These are phyloP conservation scores for Leucosporidium scottii DNA, from an alignment of 768 basidiomycete species.

Conservation along the genomic window DNA sequence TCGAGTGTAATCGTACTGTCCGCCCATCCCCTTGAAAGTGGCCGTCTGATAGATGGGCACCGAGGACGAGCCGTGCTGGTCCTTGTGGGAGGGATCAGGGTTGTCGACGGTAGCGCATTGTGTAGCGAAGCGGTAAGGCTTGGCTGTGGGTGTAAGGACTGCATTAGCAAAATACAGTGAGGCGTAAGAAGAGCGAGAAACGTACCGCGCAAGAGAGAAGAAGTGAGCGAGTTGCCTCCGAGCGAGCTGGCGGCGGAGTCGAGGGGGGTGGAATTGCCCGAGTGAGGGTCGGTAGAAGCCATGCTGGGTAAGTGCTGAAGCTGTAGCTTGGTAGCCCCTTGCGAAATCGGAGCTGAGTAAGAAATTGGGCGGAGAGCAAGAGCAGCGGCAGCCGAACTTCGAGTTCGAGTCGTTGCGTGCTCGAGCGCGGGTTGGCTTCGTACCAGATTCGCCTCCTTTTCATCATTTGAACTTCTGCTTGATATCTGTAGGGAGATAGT, in stretches of 20 bases:
- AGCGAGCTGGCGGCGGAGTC: neutral
- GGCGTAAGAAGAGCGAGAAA: neutral
- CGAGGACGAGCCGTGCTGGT: slow-evolving; percentile 87
- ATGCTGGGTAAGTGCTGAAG: neutral
- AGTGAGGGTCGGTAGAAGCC: neutral
- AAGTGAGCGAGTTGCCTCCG: slow-evolving; percentile 18
- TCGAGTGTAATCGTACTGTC: slow-evolving; percentile 80
- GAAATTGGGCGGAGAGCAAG: too few relatives aligned
- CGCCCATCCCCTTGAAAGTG: slow-evolving; percentile 90
- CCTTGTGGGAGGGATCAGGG: slow-evolving; percentile 66
- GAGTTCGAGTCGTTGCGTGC: too few relatives aligned
- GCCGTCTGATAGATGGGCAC: slow-evolving; percentile 98
- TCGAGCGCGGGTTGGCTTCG: too few relatives aligned
- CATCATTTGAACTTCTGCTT: too few relatives aligned
- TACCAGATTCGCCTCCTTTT: too few relatives aligned
- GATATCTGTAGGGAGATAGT: too few relatives aligned
- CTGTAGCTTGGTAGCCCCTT: too few relatives aligned
- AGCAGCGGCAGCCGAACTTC: too few relatives aligned
- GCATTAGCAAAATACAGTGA: neutral
- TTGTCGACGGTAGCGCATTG: slow-evolving; percentile 72
- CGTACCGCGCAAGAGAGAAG: slow-evolving; percentile 17
- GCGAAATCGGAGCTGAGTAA: too few relatives aligned
- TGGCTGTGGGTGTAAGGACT: neutral
- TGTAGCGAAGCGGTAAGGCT: slow-evolving; percentile 30
- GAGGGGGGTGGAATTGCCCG: slow-evolving; percentile 10